Conservation (phyloP, 176 grass and related monocot genomes). For the Oryza officinalis region DNA sequence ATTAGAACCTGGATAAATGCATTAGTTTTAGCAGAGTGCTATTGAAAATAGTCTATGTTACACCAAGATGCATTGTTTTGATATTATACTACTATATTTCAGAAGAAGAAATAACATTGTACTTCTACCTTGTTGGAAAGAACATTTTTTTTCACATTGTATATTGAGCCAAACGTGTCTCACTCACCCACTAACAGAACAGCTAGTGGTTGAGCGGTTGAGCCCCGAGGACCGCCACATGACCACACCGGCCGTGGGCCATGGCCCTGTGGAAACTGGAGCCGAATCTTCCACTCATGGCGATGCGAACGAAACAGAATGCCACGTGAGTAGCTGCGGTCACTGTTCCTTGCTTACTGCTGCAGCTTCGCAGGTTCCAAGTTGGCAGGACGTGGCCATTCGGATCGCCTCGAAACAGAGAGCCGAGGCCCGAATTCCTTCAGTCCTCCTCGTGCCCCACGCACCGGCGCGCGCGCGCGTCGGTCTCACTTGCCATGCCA, state of each 20-base stretch:
- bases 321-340: background rate
- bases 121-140: background rate
- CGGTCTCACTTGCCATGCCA: background rate
- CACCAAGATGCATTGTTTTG: no score
- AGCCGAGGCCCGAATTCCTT: no score
- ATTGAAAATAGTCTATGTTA: no score
- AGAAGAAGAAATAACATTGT: background rate
- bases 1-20: background rate
- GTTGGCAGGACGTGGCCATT: background rate
- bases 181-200: background rate
- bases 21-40: no score
- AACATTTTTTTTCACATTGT: no score
- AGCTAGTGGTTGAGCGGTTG: background rate
- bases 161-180: background rate
- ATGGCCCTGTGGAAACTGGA: background rate
- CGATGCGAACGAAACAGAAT: background rate
- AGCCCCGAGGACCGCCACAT: background rate
- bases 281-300: background rate
- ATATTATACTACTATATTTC: no score
- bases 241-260: background rate
- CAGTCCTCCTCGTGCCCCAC: background rate
- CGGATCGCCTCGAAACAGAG: background rate
- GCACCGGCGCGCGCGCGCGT: background rate
- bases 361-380: background rate
- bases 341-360: background rate